Evolutionary conservation across 2,329 filamentous ascomycete species (phyloP).

Genomic region (Volutella citrinella): DNA sequence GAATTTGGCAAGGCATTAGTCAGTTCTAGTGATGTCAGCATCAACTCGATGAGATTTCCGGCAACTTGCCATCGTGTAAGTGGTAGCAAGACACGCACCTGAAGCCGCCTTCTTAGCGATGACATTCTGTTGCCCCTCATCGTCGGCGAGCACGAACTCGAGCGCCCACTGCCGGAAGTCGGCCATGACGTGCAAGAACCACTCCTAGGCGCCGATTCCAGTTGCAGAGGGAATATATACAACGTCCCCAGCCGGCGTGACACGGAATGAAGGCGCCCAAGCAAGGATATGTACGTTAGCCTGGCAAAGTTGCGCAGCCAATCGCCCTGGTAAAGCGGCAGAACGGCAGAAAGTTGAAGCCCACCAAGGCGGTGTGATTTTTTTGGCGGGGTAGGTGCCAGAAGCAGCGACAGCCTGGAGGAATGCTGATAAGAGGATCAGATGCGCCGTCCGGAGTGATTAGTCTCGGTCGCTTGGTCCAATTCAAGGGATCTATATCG

Average conservation of each 20-base stretch:
- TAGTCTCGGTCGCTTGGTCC: too few species aligned
- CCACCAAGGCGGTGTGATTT: constrained; percentile 4
- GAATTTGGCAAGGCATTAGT: constrained; percentile 41
- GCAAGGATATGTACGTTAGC: constrained; percentile 1
- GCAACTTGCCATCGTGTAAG: too few species aligned
- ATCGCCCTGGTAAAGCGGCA: constrained; percentile 3
- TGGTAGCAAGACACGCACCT: constrained; percentile 31
- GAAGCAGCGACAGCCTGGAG: background rate
- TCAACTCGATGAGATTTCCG: too few species aligned
- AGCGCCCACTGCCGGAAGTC: constrained; percentile 51
- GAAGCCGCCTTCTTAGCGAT: constrained; percentile 46
- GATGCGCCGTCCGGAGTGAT: too few species aligned
- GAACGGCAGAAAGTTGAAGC: constrained; percentile 14
- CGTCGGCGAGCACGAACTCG: constrained; percentile 52
- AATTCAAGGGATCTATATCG: too few species aligned
- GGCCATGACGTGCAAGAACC: constrained; percentile 40
- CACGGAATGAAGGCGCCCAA: background rate
- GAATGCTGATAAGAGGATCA: too few species aligned
- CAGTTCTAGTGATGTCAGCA: constrained; percentile 37
- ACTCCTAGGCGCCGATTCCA: too few species aligned
- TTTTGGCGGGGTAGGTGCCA: constrained; percentile 1
- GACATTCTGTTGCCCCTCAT: constrained; percentile 36
- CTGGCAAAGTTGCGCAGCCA: constrained; percentile 2
- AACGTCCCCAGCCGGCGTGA: too few species aligned
- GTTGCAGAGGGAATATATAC: too few species aligned